Evolutionary conservation across 495 filamentous ascomycete genomes (phyloP).

Genomic region (Jackrogersella multiformis): DNA sequence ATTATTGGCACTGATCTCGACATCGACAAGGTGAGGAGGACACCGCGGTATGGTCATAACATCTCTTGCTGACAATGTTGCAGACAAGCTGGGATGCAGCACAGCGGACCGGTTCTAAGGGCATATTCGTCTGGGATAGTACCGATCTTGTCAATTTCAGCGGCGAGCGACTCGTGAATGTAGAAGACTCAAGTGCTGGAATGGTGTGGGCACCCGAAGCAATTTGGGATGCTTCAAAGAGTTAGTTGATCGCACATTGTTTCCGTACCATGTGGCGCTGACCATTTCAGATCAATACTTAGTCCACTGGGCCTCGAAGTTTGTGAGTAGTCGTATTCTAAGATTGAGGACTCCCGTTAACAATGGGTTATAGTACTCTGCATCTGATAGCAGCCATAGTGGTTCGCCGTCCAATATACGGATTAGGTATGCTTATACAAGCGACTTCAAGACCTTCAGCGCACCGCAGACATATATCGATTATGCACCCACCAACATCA

Average conservation of each 20-base stretch:
- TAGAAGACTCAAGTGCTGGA: constrained; percentile 59
- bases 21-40: constrained; percentile 55
- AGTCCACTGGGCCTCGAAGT: constrained; percentile 64
- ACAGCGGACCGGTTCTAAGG: constrained; percentile 57
- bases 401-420: constrained; percentile 52
- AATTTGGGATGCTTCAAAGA: constrained; percentile 60
- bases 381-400: constrained; percentile 51
- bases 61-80: constrained; percentile 7
- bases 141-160: constrained; percentile 60
- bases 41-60: neutral
- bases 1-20: constrained; percentile 64
- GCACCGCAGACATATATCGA: constrained; percentile 55
- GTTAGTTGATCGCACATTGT: constrained; percentile 18
- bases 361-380: constrained; percentile 48
- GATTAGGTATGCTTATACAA: constrained; percentile 57
- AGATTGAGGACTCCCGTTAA: neutral
- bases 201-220: constrained; percentile 68
- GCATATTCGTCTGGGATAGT: constrained; percentile 65
- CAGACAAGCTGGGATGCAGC: constrained; percentile 63
- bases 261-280: neutral
- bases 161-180: constrained; percentile 57
- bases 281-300: constrained; percentile 54
- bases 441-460: constrained; percentile 55
- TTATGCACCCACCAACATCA: constrained; percentile 56
- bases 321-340: constrained; percentile 45